phyloP scores from a whole-genome alignment of 495 filamentous ascomycete species.

The Penicillium longicatenatum region DNA sequence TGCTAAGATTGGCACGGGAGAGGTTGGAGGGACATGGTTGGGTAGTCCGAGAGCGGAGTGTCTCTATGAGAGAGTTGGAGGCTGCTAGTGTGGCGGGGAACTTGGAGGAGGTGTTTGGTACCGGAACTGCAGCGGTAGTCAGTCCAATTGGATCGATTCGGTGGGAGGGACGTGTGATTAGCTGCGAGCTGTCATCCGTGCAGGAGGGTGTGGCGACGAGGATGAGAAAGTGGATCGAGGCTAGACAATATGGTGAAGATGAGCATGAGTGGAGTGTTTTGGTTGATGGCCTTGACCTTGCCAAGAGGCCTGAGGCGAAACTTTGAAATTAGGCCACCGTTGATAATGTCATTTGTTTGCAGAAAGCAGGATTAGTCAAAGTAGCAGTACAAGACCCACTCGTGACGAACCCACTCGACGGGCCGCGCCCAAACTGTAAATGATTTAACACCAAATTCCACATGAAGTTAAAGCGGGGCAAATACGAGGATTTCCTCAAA shows the following conservation, averaged over 20 bases:
- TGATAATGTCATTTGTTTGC: background rate
- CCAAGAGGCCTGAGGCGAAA: background rate
- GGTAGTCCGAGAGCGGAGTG: slow-evolving; percentile 66
- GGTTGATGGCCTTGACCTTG: background rate
- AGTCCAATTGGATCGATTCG: slow-evolving; percentile 71
- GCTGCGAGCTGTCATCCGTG: slow-evolving; percentile 69
- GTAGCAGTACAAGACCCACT: background rate
- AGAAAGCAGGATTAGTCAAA: background rate
- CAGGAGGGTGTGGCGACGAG: slow-evolving; percentile 63
- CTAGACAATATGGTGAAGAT: slow-evolving; percentile 80
- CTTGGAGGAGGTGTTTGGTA: slow-evolving; percentile 78
- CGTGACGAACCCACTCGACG: background rate
- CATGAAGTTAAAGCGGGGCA: background rate
- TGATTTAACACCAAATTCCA: background rate
- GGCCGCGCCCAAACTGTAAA: background rate
- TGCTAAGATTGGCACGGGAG: slow-evolving; percentile 73
- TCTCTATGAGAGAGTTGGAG: slow-evolving; percentile 73
- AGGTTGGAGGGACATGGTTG: slow-evolving; percentile 47
- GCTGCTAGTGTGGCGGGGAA: slow-evolving; percentile 71
- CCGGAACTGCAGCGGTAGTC: slow-evolving; percentile 68
- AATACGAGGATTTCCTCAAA: background rate
- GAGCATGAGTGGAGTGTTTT: slow-evolving; percentile 70
- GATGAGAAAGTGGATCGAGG: slow-evolving; percentile 87
- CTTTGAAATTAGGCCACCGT: background rate
- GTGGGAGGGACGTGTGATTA: slow-evolving; percentile 67